Conservation (phyloP, 2,329 filamentous ascomycete species). For the Neonectria sp. region DNA sequence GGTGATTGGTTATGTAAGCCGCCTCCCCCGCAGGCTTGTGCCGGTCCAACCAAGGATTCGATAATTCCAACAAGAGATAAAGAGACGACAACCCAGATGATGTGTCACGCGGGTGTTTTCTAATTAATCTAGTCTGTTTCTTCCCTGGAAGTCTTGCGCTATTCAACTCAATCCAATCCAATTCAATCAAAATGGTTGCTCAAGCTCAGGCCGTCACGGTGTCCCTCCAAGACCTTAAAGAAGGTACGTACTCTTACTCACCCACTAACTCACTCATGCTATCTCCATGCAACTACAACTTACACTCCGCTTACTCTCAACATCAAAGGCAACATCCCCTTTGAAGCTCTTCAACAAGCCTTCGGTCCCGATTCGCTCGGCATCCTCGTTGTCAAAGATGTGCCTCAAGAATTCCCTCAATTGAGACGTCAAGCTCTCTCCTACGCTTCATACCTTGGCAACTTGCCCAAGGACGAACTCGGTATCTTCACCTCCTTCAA, state of each 20-base stretch:
- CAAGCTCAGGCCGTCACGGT: slow-evolving; percentile 72
- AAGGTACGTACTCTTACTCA: slow-evolving; percentile 59
- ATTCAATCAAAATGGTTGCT: slow-evolving; percentile 56
- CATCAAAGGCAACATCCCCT: slow-evolving; percentile 73
- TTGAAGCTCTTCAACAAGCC: slow-evolving; percentile 79
- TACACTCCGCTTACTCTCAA: slow-evolving; percentile 9
- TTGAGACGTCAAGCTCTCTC: slow-evolving; percentile 84
- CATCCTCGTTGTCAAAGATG: slow-evolving; percentile 92
- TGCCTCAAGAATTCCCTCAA: slow-evolving; percentile 79
- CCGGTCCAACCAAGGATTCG: slow-evolving; percentile 12
- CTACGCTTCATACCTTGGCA: slow-evolving; percentile 90
- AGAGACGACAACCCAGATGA: slow-evolving; percentile 8
- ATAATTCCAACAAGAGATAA: slow-evolving; percentile 14
- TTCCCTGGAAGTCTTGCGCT: background rate
- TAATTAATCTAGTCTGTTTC: background rate
- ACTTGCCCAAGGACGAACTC: slow-evolving; percentile 79
- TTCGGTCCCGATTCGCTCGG: slow-evolving; percentile 94
- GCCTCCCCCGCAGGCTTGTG: slow-evolving; percentile 33
- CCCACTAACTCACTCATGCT: slow-evolving; percentile 14
- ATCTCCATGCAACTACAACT: slow-evolving; percentile 29
- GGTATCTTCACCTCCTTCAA: slow-evolving; percentile 62
- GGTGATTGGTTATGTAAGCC: slow-evolving; percentile 47
- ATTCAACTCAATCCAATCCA: background rate
- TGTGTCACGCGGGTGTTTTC: background rate
- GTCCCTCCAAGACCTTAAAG: slow-evolving; percentile 72